Evolutionary conservation across 352 stramenopile genomes (phyloP), one percentile per base, ranked within the genome.

Genomic region (Peronosclerospora sorghi): DNA sequence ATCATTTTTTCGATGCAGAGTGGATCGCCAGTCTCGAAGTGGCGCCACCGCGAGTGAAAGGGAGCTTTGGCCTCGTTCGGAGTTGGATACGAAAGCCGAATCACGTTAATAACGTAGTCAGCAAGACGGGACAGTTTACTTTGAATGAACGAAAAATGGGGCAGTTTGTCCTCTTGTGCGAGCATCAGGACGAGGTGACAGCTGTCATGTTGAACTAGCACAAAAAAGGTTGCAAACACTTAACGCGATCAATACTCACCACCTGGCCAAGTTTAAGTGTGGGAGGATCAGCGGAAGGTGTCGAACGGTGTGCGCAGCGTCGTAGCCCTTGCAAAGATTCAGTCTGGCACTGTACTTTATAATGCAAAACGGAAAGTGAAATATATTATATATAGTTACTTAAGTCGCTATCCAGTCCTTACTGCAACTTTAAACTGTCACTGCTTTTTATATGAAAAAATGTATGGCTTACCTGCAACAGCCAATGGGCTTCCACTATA

Each of bases 11-110:
- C 41, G 4, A 83, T 58, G 7, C 80, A 73, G 7, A 77, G 48
- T 21, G 81, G 56, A 39, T 86, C 74, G 2, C 80, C 77, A 17
- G 72, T 75, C 58, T 93, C 80, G 38, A 93, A 90, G 53, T 93
- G 80, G 32, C 80, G 73, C 41, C 56, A 83, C 36, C 80, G 62
- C 41, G 75, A 88, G 56, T 91, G 80, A 55, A 86, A 90, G 0
- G 80, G 80, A 34, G 90, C 80, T 13, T 63, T 56, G 6, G 55
- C 54, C 30, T 62, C 51, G 43, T 77, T 62, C 12, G 69, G 64
- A 20, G 54, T 51, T 15, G 71, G 61, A 36, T 84, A 86, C 17
- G 41, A 61, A 38, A 80, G 54, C 10, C 62, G 61, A 35, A 86
- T 86, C 12, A 82, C 55, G 29, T 51, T 26, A 37, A 91, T 56